Conservation (phyloP, 768 basidiomycete genomes). For the Auricularia auricula-judae region DNA sequence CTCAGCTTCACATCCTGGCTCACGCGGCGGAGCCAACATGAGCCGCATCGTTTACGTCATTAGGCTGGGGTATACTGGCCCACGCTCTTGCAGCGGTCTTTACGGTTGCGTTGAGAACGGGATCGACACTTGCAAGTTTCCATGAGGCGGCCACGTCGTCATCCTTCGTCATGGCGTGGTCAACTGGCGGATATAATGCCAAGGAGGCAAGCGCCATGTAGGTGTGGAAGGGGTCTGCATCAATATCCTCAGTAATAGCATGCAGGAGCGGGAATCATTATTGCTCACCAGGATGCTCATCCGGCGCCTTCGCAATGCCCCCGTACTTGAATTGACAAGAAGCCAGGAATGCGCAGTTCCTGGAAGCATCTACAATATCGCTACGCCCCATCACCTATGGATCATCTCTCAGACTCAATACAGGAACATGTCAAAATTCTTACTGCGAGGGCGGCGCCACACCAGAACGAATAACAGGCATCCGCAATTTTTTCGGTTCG, state of each 20-base stretch:
- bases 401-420: neutral
- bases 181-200: conserved; percentile 46
- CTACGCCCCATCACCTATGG: conserved; percentile 56
- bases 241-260: conserved; percentile 2
- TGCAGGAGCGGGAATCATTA: neutral
- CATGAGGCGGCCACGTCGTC: conserved; percentile 28
- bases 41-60: too few relatives aligned
- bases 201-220: conserved; percentile 81
- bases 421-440: conserved; percentile 12
- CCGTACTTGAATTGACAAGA: conserved; percentile 81
- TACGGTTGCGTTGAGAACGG: conserved; percentile 56
- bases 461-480: conserved; percentile 97
- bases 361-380: conserved; percentile 42
- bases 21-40: too few relatives aligned
- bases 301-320: conserved; percentile 77
- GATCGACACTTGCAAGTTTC: conserved; percentile 51
- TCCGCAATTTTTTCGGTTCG: conserved; percentile 81
- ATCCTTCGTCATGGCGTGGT: neutral
- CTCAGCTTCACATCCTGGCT: too few relatives aligned
- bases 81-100: conserved; percentile 61
- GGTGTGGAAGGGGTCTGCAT: conserved; percentile 85
- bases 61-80: conserved; percentile 40
- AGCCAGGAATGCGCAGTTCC: conserved; percentile 54
- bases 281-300: conserved; percentile 60
- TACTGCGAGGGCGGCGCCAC: conserved; percentile 69